A percentile compares a stretch with the other conserved stretches of the same genome.
These are phyloP conservation scores for Colletotrichum sp. DNA, from an alignment of 2,329 filamentous ascomycete species.

Conservation along the genomic window DNA sequence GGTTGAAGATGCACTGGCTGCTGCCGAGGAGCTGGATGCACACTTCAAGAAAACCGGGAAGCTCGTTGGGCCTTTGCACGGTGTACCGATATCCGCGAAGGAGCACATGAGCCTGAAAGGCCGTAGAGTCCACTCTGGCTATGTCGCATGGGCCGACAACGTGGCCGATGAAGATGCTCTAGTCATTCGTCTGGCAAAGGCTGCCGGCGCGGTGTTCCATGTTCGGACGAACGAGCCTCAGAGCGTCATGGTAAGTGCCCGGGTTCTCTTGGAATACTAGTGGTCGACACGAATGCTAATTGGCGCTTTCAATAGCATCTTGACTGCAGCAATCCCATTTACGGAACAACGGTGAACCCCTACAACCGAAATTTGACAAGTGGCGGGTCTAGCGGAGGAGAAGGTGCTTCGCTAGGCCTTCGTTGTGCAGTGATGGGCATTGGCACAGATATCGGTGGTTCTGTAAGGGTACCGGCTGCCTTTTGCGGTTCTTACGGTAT, in stretches of 20 bases:
- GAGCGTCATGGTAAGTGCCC: constrained; percentile 32
- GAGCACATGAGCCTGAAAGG: constrained; percentile 25
- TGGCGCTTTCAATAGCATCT: constrained; percentile 19
- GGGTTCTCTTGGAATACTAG: neutral
- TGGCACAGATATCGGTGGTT: constrained; percentile 52
- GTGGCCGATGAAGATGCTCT: constrained; percentile 37
- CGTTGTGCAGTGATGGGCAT: constrained; percentile 45
- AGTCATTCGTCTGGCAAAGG: constrained; percentile 26
- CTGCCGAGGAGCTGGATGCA: constrained; percentile 44
- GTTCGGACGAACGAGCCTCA: constrained; percentile 48
- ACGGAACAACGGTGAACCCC: constrained; percentile 43
- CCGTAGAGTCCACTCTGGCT: constrained; percentile 28
- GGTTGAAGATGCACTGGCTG: constrained; percentile 43
- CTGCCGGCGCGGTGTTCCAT: constrained; percentile 45
- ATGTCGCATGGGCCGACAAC: constrained; percentile 39
- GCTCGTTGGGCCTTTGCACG: constrained; percentile 54
- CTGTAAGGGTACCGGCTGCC: constrained; percentile 46
- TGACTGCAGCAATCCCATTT: constrained; percentile 41
- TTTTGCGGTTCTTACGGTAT: constrained; percentile 49
- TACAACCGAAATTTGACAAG: constrained; percentile 40
- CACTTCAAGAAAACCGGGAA: constrained; percentile 35
- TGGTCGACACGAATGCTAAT: rapidly evolving
- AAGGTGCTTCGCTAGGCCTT: constrained; percentile 45
- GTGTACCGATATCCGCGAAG: constrained; percentile 28
- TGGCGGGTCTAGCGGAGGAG: constrained; percentile 48